Conservation (phyloP, 179 eudicot genomes). For the Beta macrorhiza region DNA sequence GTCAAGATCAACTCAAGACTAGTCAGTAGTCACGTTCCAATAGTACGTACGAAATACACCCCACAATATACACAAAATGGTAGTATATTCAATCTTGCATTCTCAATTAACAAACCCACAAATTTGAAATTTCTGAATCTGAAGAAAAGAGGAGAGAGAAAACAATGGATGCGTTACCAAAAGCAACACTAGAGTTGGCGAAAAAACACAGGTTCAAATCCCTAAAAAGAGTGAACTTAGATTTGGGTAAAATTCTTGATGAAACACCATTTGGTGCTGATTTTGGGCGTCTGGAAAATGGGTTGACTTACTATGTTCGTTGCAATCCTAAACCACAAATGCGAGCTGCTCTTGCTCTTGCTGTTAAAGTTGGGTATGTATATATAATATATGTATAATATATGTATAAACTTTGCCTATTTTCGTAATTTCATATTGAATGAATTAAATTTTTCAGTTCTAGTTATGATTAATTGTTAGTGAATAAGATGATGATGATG, state of each 20-base stretch:
- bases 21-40: too few relatives aligned
- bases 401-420: too few relatives aligned
- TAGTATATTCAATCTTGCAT: too few relatives aligned
- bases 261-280: constrained; percentile 56
- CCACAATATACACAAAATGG: too few relatives aligned
- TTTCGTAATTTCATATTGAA: too few relatives aligned
- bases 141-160: not conserved
- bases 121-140: not conserved
- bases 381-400: too few relatives aligned
- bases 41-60: too few relatives aligned
- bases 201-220: constrained; percentile 58
- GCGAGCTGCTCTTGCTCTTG: constrained; percentile 85
- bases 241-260: constrained; percentile 39
- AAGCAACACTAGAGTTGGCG: constrained; percentile 42
- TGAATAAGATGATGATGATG: too few relatives aligned
- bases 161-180: constrained; percentile 63
- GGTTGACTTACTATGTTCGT: constrained; percentile 71
- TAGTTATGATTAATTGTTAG: too few relatives aligned
- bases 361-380: constrained; percentile 70
- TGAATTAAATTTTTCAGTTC: too few relatives aligned
- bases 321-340: constrained; percentile 68
- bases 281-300: constrained; percentile 59
- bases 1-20: too few relatives aligned
- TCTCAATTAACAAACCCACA: not conserved
- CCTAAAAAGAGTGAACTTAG: constrained; percentile 43